A percentile compares a stretch with the other conserved stretches of the same genome.
These are phyloP conservation scores for Babesia gibsoni DNA, from an alignment of 169 alveolate species.

Conservation along the genomic window DNA sequence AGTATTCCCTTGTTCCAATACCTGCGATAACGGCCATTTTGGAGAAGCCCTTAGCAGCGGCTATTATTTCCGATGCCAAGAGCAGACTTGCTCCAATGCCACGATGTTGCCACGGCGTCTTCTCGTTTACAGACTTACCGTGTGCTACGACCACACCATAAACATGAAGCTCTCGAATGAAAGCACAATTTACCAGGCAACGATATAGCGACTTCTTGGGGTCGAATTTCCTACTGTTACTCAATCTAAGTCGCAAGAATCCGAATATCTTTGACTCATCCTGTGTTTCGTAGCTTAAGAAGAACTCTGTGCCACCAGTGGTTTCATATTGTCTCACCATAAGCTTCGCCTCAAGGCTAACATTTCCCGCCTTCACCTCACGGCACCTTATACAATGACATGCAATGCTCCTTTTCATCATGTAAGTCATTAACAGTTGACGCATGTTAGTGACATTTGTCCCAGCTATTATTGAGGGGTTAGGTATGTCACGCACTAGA, in stretches of 20 bases:
- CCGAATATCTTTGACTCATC: conserved; percentile 74
- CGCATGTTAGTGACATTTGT: conserved; percentile 89
- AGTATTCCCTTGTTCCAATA: conserved; percentile 98
- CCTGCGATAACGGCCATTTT: conserved; percentile 98
- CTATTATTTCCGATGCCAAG: conserved; percentile 72
- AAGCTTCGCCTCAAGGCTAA: conserved; percentile 49
- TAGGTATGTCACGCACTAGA: conserved; percentile 92
- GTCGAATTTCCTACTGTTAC: conserved; percentile 48
- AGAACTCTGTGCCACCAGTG: conserved; percentile 76
- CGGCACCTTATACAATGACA: conserved; percentile 92
- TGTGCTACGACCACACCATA: conserved; percentile 78
- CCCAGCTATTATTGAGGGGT: conserved; percentile 91
- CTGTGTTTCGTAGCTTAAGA: conserved; percentile 70
- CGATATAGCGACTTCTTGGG: conserved; percentile 61
- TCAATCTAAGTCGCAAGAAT: conserved; percentile 84
- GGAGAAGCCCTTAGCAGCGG: conserved; percentile 80
- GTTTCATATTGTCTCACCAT: conserved; percentile 61
- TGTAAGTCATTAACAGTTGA: conserved; percentile 77
- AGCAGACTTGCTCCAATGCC: conserved; percentile 70
- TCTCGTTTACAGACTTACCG: conserved; percentile 15
- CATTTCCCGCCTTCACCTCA: conserved; percentile 80
- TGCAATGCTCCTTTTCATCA: conserved; percentile 76
- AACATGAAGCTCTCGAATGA: conserved; percentile 90
- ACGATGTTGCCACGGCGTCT: conserved; percentile 52
- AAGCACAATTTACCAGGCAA: conserved; percentile 78